phyloP scores from a whole-genome alignment of 169 alveolate genomes.

The Eimeria necatrix region DNA sequence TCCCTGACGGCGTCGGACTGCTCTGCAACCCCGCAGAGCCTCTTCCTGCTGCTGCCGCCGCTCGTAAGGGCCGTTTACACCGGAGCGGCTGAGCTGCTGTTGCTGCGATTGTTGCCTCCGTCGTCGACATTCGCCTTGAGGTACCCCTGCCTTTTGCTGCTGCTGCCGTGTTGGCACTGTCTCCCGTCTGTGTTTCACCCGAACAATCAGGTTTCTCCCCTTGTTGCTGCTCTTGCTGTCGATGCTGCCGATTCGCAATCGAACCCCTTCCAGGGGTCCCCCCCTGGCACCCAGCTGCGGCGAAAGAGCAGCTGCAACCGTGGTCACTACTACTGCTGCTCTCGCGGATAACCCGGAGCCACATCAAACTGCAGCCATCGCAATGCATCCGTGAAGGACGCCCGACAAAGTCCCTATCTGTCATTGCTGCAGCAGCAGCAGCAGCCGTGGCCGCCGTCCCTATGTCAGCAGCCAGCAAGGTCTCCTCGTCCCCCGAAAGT shows the following conservation, averaged over 20 bases:
- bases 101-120: background rate
- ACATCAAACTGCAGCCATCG: background rate
- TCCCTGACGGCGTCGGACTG: too few relatives aligned
- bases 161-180: too few relatives aligned
- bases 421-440: too few relatives aligned
- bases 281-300: too few relatives aligned
- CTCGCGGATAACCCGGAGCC: background rate
- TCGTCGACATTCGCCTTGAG: background rate
- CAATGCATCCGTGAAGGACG: background rate
- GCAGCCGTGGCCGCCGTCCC: too few relatives aligned
- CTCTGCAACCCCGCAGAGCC: background rate
- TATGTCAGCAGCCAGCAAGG: too few relatives aligned
- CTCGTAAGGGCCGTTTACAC: background rate
- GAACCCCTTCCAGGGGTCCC: too few relatives aligned
- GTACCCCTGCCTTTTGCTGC: background rate
- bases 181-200: too few relatives aligned
- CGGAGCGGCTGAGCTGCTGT: background rate
- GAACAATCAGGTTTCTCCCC: background rate
- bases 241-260: background rate
- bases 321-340: background rate
- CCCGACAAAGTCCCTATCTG: too few relatives aligned
- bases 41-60: background rate
- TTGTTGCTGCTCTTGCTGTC: constrained; percentile 7
- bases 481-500: too few relatives aligned
- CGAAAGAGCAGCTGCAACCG: too few relatives aligned